A percentile compares a stretch with the other conserved stretches of the same genome.
Evolutionary conservation across 2,329 filamentous ascomycete species (phyloP).

Genomic region (Paraphaeosphaeria minitans): DNA sequence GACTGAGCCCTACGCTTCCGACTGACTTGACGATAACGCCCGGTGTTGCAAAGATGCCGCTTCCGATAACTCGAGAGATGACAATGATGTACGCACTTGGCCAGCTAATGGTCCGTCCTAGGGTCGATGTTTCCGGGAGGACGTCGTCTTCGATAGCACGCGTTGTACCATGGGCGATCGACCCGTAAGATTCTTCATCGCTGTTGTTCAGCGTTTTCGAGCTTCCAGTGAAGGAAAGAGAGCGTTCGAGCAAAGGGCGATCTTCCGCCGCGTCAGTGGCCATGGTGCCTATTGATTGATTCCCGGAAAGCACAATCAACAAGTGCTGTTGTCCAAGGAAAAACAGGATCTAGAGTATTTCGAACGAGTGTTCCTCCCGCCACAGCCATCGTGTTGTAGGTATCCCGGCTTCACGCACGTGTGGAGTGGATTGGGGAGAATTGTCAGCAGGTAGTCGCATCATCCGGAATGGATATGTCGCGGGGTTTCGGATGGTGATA

Average conservation of each 20-base stretch:
- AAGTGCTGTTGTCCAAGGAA: background rate
- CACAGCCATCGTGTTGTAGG: background rate
- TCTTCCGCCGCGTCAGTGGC: conserved; percentile 20
- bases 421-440: conserved; percentile 13
- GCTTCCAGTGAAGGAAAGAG: conserved; percentile 21
- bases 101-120: conserved; percentile 66
- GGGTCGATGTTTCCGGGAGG: conserved; percentile 62
- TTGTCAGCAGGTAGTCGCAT: conserved; percentile 37
- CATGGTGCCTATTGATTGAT: conserved; percentile 18
- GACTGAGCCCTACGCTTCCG: conserved; percentile 68
- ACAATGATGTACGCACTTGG: conserved; percentile 69
- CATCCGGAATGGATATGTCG: conserved; percentile 26
- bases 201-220: conserved; percentile 22
- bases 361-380: background rate
- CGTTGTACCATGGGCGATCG: conserved; percentile 17
- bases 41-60: conserved; percentile 74
- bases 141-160: conserved; percentile 61
- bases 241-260: conserved; percentile 27
- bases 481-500: conserved; percentile 9
- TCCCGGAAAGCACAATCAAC: background rate
- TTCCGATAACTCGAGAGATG: conserved; percentile 71
- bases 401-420: conserved; percentile 1
- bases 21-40: conserved; percentile 69
- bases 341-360: background rate
- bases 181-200: conserved; percentile 25